Conservation (phyloP, 208 protist species). For the Crithidia brevicula region DNA sequence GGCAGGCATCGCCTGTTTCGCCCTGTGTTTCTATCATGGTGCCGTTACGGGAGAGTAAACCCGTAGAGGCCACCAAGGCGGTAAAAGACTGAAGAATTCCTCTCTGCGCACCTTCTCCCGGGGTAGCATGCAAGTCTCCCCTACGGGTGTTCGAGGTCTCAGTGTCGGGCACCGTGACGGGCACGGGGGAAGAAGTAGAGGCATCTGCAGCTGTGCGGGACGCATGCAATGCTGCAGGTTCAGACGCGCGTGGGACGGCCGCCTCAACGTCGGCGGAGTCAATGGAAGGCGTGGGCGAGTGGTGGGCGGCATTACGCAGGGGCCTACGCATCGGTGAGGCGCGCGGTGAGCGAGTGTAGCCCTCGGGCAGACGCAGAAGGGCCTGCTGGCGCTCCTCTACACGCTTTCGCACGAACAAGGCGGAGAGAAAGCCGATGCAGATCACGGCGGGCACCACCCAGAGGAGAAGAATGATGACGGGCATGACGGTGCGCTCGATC, state of each 20-base stretch:
- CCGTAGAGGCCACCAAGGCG: too few relatives aligned
- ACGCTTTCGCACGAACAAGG: constrained; percentile 39
- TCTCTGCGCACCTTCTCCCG: too few relatives aligned
- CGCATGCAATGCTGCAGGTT: too few relatives aligned
- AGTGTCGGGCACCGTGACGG: neutral
- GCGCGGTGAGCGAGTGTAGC: neutral
- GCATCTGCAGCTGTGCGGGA: neutral
- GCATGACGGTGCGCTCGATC: constrained; percentile 40
- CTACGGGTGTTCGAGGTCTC: neutral
- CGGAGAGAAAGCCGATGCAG: constrained; percentile 35
- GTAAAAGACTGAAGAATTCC: too few relatives aligned
- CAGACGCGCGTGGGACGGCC: neutral
- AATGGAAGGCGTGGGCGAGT: too few relatives aligned
- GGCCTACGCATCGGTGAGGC: neutral
- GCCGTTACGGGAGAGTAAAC: neutral
- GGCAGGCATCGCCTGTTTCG: neutral
- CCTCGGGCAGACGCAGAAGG: constrained; percentile 1
- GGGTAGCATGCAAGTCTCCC: too few relatives aligned
- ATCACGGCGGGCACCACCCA: constrained; percentile 36
- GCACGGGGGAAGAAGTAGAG: neutral
- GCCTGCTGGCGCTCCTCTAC: constrained; percentile 27
- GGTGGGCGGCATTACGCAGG: constrained; percentile 9
- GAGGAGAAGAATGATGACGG: constrained; percentile 37
- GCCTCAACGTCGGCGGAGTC: too few relatives aligned
- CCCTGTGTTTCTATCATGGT: neutral